A percentile compares a stretch with the other conserved stretches of the same genome.
Evolutionary conservation across 768 basidiomycete species (phyloP).

Genomic region (Crucibulum laeve): DNA sequence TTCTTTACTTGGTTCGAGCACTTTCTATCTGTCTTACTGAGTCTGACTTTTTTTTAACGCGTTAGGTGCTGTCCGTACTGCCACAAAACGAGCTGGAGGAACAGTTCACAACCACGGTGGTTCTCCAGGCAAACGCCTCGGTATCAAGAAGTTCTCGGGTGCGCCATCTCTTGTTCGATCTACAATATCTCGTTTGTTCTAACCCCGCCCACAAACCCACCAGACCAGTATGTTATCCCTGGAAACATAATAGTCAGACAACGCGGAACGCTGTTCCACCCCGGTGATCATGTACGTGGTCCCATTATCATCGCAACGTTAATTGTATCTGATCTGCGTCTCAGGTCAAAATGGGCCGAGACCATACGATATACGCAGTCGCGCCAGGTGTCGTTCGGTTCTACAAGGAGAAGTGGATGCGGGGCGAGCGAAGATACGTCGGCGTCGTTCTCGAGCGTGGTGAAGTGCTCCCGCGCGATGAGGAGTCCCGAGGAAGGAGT

Average conservation of each 20-base stretch:
- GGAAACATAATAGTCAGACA: constrained; percentile 97
- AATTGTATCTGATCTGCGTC: constrained; percentile 3
- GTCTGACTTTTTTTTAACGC: constrained; percentile 15
- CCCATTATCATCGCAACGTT: background rate
- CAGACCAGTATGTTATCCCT: constrained; percentile 88
- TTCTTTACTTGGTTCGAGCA: constrained; percentile 26
- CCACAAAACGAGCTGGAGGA: constrained; percentile 96
- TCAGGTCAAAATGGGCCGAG: constrained; percentile 89
- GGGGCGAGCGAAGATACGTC: constrained; percentile 71
- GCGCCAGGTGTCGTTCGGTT: constrained; percentile 93
- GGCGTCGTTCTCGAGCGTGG: constrained; percentile 82
- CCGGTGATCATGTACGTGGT: constrained; percentile 82
- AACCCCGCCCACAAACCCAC: constrained; percentile 7
- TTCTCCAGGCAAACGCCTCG: constrained; percentile 89
- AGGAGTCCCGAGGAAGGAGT: constrained; percentile 68
- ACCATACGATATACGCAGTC: constrained; percentile 91
- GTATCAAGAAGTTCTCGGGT: constrained; percentile 97
- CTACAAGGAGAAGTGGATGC: constrained; percentile 79
- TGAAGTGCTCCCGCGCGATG: constrained; percentile 85
- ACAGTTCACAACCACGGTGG: constrained; percentile 91
- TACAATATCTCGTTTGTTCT: background rate
- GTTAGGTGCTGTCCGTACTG: constrained; percentile 76
- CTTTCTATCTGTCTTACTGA: background rate
- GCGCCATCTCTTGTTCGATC: constrained; percentile 14
- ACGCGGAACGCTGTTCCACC: constrained; percentile 87